phyloP scores from a whole-genome alignment of 768 basidiomycete genomes.

The Calocybe indica region DNA sequence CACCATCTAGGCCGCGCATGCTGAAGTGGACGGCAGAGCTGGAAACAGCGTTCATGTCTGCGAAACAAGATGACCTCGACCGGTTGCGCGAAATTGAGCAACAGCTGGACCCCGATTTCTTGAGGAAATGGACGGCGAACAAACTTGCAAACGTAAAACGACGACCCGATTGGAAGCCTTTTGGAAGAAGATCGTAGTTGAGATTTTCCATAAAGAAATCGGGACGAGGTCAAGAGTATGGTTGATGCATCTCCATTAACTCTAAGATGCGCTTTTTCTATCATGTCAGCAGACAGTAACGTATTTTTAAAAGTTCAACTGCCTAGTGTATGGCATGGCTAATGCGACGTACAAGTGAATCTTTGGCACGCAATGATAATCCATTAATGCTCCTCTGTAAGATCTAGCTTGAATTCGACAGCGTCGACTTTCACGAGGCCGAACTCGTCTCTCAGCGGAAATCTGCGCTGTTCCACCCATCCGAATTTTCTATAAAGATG shows the following conservation, averaged over 20 bases:
- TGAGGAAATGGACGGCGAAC: conserved; percentile 18
- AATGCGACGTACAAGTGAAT: too few relatives aligned
- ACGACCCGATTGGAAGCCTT: background rate
- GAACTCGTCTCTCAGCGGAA: background rate
- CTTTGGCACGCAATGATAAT: too few relatives aligned
- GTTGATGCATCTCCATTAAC: too few relatives aligned
- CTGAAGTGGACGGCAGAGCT: conserved; percentile 9
- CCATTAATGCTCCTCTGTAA: background rate
- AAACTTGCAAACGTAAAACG: conserved; percentile 2
- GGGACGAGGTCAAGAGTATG: too few relatives aligned
- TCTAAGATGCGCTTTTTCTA: too few relatives aligned
- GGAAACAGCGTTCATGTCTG: conserved; percentile 13
- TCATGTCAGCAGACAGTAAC: too few relatives aligned
- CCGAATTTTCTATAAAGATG: conserved; percentile 10
- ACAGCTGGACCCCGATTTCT: conserved; percentile 14
- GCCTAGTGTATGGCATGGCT: too few relatives aligned
- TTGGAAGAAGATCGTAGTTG: background rate
- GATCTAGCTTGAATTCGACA: conserved; percentile 1
- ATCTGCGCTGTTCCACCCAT: conserved; percentile 8
- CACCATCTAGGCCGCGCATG: background rate
- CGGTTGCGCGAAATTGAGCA: conserved; percentile 21
- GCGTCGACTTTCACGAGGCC: background rate
- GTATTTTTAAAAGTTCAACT: too few relatives aligned
- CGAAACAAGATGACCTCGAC: conserved; percentile 14
- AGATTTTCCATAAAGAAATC: background rate